Evolutionary conservation across 352 stramenopile genomes (phyloP).

Genomic region (Pythium sukuiense): DNA sequence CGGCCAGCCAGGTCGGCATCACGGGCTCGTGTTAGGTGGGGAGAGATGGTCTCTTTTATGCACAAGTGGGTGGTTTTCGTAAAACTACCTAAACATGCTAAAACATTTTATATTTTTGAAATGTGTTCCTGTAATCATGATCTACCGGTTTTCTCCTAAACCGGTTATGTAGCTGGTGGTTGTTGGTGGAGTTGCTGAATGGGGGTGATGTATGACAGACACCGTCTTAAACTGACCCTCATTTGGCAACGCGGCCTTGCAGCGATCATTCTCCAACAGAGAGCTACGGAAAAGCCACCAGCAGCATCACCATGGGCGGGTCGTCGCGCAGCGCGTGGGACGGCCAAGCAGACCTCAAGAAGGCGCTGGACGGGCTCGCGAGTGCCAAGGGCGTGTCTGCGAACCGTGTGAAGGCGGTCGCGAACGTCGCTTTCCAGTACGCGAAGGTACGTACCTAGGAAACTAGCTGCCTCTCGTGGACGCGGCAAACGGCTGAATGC

Average conservation of each 20-base stretch:
- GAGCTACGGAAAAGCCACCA: not conserved
- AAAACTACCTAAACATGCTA: not conserved
- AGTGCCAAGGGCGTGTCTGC: slow-evolving; percentile 80
- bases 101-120: too few species aligned
- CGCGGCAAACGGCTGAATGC: not conserved
- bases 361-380: slow-evolving; percentile 67
- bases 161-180: not conserved
- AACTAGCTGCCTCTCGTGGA: not conserved
- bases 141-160: not conserved
- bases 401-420: slow-evolving; percentile 70
- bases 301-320: slow-evolving; percentile 1
- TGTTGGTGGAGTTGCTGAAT: not conserved
- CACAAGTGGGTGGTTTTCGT: not conserved
- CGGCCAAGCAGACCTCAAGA: slow-evolving; percentile 61
- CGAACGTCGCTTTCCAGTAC: slow-evolving; percentile 66
- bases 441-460: slow-evolving; percentile 47
- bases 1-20: slow-evolving; percentile 42
- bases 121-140: too few species aligned
- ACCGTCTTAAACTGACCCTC: not conserved
- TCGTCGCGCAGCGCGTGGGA: slow-evolving; percentile 47
- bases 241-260: not conserved
- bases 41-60: not conserved
- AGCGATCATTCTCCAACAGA: not conserved
- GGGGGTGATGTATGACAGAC: not conserved
- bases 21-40: slow-evolving; percentile 22